Evolutionary conservation across 108 stramenopile genomes (phyloP).

Genomic region (Cyclotella cryptica): DNA sequence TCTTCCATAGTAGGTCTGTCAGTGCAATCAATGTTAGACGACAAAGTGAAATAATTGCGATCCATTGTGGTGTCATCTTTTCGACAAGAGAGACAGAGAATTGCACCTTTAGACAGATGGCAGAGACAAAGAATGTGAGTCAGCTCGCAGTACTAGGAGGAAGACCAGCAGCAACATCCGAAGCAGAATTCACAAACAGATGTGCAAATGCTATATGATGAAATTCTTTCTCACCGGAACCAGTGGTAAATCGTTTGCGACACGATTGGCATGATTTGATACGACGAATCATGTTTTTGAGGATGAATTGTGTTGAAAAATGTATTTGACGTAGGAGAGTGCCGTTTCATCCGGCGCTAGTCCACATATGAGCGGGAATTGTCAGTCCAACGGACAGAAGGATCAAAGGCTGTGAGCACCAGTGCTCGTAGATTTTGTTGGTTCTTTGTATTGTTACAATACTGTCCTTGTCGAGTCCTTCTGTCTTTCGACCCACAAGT

Average conservation of each 20-base stretch:
- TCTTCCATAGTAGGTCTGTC: not conserved
- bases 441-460: too few relatives aligned
- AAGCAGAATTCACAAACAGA: not conserved
- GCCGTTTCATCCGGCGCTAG: too few relatives aligned
- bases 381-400: too few relatives aligned
- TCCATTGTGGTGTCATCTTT: not conserved
- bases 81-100: not conserved
- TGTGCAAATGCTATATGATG: not conserved
- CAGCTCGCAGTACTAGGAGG: too few relatives aligned
- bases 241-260: conserved; percentile 24
- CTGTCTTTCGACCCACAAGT: too few relatives aligned
- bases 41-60: not conserved
- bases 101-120: not conserved
- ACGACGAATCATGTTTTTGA: conserved; percentile 24
- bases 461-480: too few relatives aligned
- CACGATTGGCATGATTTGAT: conserved; percentile 33
- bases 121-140: too few relatives aligned
- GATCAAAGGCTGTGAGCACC: too few relatives aligned
- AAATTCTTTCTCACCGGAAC: conserved; percentile 6
- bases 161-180: not conserved
- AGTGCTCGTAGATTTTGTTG: too few relatives aligned
- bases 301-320: not conserved
- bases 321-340: too few relatives aligned
- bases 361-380: too few relatives aligned
- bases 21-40: not conserved